These are phyloP conservation scores for Conringia planisiliqua DNA, from an alignment of 345 rosid species.

Conservation along the genomic window DNA sequence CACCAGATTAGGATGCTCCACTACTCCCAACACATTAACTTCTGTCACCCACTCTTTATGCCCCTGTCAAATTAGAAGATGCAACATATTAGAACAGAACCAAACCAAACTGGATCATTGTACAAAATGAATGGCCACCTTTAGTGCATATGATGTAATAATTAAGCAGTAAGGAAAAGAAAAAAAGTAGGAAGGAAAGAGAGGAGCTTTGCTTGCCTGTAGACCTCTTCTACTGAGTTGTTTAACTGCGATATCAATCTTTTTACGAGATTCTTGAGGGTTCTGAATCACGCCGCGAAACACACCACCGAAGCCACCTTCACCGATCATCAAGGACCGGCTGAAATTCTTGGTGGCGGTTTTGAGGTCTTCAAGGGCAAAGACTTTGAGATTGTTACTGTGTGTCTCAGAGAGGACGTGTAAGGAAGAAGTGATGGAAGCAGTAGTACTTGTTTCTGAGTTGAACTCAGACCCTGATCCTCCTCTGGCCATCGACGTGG, in stretches of 20 bases:
- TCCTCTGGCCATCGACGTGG: conserved; percentile 43
- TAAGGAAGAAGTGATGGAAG: conserved; percentile 60
- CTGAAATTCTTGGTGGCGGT: conserved; percentile 84
- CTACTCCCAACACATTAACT: conserved; percentile 90
- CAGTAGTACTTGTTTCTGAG: conserved; percentile 65
- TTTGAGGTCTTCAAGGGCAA: conserved; percentile 69
- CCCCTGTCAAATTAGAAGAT: conserved; percentile 44
- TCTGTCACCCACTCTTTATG: conserved; percentile 99
- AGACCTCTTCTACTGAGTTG: conserved; percentile 88
- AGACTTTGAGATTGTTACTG: conserved; percentile 62
- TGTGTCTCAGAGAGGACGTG: conserved; percentile 65
- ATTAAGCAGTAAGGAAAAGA: background rate
- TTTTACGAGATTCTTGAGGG: conserved; percentile 52
- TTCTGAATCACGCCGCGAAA: conserved; percentile 63
- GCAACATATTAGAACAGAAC: background rate
- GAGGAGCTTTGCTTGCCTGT: conserved; percentile 48
- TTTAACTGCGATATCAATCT: conserved; percentile 89
- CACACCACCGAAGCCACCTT: conserved; percentile 95
- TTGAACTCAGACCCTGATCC: conserved; percentile 67
- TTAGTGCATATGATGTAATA: too few species aligned
- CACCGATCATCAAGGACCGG: conserved; percentile 89
- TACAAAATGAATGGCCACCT: too few species aligned
- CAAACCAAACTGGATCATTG: background rate
- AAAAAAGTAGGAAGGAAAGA: background rate
- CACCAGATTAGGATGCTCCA: conserved; percentile 89